Conservation (phyloP, 768 basidiomycete species). For the Butyriboletus loyo region DNA sequence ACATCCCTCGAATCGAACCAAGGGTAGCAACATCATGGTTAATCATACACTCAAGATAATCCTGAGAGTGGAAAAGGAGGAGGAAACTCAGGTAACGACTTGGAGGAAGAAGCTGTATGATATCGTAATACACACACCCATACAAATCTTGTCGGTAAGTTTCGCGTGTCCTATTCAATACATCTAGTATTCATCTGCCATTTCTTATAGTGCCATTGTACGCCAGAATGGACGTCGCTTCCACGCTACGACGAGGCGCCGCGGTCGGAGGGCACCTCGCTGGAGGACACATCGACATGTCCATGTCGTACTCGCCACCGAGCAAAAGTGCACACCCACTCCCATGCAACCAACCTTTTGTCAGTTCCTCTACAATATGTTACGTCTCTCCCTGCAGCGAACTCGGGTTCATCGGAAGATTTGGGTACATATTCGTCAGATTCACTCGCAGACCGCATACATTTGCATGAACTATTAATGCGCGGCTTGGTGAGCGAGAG, state of each 20-base stretch:
- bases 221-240: slow-evolving; percentile 74
- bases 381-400: slow-evolving; percentile 31
- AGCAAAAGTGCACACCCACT: slow-evolving; percentile 11
- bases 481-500: slow-evolving; percentile 77
- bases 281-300: slow-evolving; percentile 30
- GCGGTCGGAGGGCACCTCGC: slow-evolving; percentile 2
- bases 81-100: slow-evolving; percentile 55
- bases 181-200: neutral
- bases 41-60: slow-evolving; percentile 78
- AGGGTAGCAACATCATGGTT: slow-evolving; percentile 64
- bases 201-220: slow-evolving; percentile 66
- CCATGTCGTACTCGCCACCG: slow-evolving; percentile 38
- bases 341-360: neutral
- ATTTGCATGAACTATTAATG: slow-evolving; percentile 75
- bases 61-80: slow-evolving; percentile 80
- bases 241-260: slow-evolving; percentile 61
- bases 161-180: slow-evolving; percentile 5
- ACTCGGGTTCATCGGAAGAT: slow-evolving; percentile 27
- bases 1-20: slow-evolving; percentile 67
- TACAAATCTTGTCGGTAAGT: slow-evolving; percentile 84
- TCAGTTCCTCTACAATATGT: slow-evolving; percentile 24
- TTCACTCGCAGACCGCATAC: slow-evolving; percentile 41
- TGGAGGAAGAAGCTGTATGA: slow-evolving; percentile 83
- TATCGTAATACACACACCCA: slow-evolving; percentile 80
- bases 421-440: slow-evolving; percentile 19